A percentile compares a stretch with the other conserved stretches of the same genome.
Evolutionary conservation across 2,329 filamentous ascomycete species (phyloP).

Genomic region (Xylaria sp.): DNA sequence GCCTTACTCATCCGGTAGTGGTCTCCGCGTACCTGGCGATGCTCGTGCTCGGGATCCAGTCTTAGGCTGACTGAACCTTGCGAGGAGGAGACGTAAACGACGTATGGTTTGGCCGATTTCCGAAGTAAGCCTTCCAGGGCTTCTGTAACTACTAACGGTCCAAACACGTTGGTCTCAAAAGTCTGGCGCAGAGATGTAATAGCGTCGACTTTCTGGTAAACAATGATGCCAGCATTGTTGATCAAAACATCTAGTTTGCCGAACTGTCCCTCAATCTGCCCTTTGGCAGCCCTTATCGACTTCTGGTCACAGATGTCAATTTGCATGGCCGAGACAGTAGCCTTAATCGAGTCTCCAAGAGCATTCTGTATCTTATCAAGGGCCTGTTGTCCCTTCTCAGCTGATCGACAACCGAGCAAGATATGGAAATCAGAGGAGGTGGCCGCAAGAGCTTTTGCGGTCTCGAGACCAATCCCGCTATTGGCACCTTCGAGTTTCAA

Average conservation of each 20-base stretch:
- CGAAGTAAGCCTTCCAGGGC: conserved; percentile 49
- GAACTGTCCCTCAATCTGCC: conserved; percentile 60
- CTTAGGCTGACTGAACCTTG: conserved; percentile 50
- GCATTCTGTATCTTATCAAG: conserved; percentile 40
- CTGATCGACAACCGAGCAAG: conserved; percentile 53
- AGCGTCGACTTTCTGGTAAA: conserved; percentile 59
- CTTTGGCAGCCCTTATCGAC: conserved; percentile 64
- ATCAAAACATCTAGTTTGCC: conserved; percentile 66
- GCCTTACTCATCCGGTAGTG: conserved; percentile 53
- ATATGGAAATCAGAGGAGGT: conserved; percentile 55
- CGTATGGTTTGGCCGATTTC: conserved; percentile 45
- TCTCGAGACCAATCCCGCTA: conserved; percentile 60
- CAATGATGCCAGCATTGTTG: conserved; percentile 69
- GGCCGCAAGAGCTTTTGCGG: conserved; percentile 51
- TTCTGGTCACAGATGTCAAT: conserved; percentile 70
- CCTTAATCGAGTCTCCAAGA: conserved; percentile 54
- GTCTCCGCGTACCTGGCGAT: conserved; percentile 38
- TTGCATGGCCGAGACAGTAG: conserved; percentile 66
- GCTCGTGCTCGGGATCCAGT: conserved; percentile 40
- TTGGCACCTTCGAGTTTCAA: conserved; percentile 52
- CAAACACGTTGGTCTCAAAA: conserved; percentile 59
- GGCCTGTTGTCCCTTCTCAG: conserved; percentile 53
- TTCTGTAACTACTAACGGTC: conserved; percentile 47
- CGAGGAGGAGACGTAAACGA: conserved; percentile 52
- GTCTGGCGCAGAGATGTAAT: conserved; percentile 65